Percentiles rank a stretch among this genome's conserved stretches.
Evolutionary conservation across 331 rosid species (phyloP).

Genomic region (Saraca asoca): DNA sequence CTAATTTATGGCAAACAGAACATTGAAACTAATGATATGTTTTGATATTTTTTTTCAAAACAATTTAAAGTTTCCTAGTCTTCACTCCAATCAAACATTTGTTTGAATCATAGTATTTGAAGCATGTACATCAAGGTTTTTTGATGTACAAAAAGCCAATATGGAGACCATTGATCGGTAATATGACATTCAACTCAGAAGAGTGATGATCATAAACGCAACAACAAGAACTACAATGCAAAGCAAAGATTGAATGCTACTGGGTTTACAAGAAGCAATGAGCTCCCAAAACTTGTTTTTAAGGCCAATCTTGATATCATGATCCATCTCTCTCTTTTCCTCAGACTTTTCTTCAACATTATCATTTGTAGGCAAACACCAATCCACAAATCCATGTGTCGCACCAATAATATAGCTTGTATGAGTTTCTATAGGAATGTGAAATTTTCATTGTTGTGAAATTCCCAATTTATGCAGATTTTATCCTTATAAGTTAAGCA

Average conservation of each 20-base stretch:
- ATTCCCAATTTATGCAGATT: background rate
- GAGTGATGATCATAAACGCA: background rate
- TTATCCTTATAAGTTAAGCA: background rate
- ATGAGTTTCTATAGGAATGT: background rate
- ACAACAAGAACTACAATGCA: background rate
- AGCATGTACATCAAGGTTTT: no score
- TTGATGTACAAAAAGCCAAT: no score
- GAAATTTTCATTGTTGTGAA: background rate
- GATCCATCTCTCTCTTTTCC: no score
- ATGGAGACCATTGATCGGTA: no score
- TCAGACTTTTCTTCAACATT: background rate
- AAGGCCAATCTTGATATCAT: no score
- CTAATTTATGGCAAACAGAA: no score
- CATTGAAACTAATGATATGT: no score
- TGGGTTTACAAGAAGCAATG: background rate
- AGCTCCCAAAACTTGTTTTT: background rate
- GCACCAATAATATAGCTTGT: background rate
- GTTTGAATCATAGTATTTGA: no score
- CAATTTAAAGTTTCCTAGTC: no score
- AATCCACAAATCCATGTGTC: background rate
- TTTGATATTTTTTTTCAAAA: no score
- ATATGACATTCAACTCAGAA: background rate
- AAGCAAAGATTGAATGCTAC: slow-evolving; percentile 1
- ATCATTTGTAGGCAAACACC: background rate
- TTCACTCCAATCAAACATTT: no score